A percentile compares a stretch with the other conserved stretches of the same genome.
Evolutionary conservation across 768 basidiomycete species (phyloP).

Genomic region (Udeniomyces megalosporus): DNA sequence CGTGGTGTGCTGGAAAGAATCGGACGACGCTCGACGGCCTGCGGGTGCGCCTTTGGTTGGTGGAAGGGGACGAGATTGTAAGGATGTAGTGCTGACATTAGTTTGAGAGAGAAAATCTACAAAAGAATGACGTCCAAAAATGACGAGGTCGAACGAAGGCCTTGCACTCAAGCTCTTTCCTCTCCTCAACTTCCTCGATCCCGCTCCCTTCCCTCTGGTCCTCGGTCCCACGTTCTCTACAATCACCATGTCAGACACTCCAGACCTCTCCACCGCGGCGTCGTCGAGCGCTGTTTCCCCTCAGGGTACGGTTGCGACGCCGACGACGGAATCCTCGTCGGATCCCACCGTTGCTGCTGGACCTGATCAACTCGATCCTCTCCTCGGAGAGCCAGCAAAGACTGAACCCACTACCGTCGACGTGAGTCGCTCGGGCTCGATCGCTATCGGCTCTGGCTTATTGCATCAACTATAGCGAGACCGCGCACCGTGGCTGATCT

Average conservation of each 20-base stretch:
- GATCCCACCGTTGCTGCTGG: background rate
- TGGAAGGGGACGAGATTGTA: too few species aligned
- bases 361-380: background rate
- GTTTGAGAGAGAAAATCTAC: too few species aligned
- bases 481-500: background rate
- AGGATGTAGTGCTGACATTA: too few species aligned
- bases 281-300: background rate
- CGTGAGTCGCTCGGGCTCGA: background rate
- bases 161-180: background rate
- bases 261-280: background rate
- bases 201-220: background rate
- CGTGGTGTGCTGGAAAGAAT: too few species aligned
- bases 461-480: background rate
- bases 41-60: too few species aligned
- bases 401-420: background rate
- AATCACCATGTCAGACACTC: background rate
- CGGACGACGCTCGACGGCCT: too few species aligned
- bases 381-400: background rate
- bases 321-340: background rate
- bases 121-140: too few species aligned
- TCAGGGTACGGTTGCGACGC: background rate
- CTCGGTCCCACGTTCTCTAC: background rate
- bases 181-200: background rate
- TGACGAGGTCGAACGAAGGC: too few species aligned
- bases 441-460: background rate